phyloP scores from a whole-genome alignment of 1,139 yeast genomes.

The Protomyces arabidopsidicola region DNA sequence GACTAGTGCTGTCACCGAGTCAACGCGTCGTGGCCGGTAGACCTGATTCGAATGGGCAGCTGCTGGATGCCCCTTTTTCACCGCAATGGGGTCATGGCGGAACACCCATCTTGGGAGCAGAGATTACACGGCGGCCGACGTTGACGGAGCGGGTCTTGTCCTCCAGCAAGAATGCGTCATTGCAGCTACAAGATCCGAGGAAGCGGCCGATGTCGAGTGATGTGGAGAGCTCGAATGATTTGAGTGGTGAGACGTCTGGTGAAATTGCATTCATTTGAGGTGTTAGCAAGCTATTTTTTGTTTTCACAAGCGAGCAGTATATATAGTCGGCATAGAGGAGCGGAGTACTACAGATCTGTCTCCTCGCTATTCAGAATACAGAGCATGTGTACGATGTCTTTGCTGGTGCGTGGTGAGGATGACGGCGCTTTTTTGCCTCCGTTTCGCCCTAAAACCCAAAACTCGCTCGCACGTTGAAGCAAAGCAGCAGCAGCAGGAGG shows the following conservation, averaged over 20 bases:
- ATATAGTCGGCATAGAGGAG: too few species aligned
- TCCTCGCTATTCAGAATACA: too few species aligned
- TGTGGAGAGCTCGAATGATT: slow-evolving; percentile 6
- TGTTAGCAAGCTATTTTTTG: not conserved
- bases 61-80: slow-evolving; percentile 12
- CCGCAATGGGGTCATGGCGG: slow-evolving; percentile 15
- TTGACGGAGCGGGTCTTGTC: slow-evolving; percentile 18
- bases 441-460: too few species aligned
- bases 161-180: slow-evolving; percentile 5
- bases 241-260: slow-evolving; percentile 17
- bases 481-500: too few species aligned
- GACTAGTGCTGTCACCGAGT: not conserved
- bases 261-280: slow-evolving; percentile 19
- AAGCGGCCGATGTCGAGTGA: slow-evolving; percentile 26
- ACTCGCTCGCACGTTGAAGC: too few species aligned
- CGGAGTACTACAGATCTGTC: too few species aligned
- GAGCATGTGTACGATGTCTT: too few species aligned
- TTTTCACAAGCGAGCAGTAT: too few species aligned
- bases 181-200: slow-evolving; percentile 13
- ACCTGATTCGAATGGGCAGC: slow-evolving; percentile 9
- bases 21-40: not conserved
- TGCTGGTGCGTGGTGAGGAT: too few species aligned
- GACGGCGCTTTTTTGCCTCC: too few species aligned
- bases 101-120: not conserved
- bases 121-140: slow-evolving; percentile 21